These are phyloP conservation scores for Asterochloris sp. DNA, from an alignment of 139 green algal genomes.

Conservation along the genomic window DNA sequence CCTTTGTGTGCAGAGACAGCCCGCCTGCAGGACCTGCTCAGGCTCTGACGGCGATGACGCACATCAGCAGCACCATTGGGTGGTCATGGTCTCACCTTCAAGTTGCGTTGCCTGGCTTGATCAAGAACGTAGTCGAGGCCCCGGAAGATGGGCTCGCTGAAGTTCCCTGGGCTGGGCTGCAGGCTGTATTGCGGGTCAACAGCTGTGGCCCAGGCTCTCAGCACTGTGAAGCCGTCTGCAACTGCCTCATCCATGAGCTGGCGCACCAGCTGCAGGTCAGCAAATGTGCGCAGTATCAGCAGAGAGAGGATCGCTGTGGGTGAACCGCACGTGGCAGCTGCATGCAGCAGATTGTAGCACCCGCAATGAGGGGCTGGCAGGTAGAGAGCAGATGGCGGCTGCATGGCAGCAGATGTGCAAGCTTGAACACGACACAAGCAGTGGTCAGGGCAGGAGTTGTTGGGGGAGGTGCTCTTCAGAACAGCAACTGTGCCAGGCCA, in stretches of 20 bases:
- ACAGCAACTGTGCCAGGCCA: no score
- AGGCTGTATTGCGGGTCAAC: constrained; percentile 35
- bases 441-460: no score
- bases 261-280: constrained; percentile 34
- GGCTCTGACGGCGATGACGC: background rate
- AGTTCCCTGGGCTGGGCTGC: constrained; percentile 37
- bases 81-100: constrained; percentile 26
- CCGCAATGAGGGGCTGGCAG: background rate
- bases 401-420: no score
- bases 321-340: background rate
- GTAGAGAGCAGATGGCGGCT: no score
- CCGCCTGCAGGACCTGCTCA: background rate
- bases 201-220: constrained; percentile 38
- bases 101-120: constrained; percentile 28
- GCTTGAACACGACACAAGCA: no score
- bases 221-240: constrained; percentile 30
- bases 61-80: background rate
- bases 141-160: constrained; percentile 41
- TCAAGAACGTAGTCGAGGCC: constrained; percentile 52
- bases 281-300: background rate
- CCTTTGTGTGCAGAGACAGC: background rate
- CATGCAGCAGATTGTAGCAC: background rate
- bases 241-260: constrained; percentile 33
- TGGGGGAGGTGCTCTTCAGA: no score
- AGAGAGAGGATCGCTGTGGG: background rate